Evolutionary conservation across 1,139 yeast genomes (phyloP).

Genomic region (Lodderomyces oxycetoniae): DNA sequence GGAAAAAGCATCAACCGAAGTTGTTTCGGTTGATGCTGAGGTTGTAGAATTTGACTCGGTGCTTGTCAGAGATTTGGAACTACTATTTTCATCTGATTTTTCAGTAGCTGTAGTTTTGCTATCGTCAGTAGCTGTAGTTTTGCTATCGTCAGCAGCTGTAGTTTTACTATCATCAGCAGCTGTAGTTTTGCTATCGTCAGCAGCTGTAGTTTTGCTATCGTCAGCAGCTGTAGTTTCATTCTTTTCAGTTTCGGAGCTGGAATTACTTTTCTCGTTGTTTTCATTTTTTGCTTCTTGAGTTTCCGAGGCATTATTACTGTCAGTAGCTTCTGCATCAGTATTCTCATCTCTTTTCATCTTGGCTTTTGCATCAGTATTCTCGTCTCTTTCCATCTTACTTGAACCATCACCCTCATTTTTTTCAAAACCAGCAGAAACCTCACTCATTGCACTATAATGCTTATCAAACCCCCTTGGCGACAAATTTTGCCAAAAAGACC

Average conservation of each 20-base stretch:
- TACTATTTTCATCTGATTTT: background rate
- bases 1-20: background rate
- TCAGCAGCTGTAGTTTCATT: background rate
- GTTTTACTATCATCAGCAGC: too few relatives aligned
- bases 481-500: too few relatives aligned
- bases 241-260: too few relatives aligned
- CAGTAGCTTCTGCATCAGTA: background rate
- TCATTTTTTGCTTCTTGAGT: background rate
- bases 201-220: too few relatives aligned
- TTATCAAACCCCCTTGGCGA: too few relatives aligned
- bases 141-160: too few relatives aligned
- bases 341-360: background rate
- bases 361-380: background rate
- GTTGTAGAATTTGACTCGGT: conserved; percentile 3
- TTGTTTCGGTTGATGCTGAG: conserved; percentile 3
- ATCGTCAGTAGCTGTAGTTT: background rate
- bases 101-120: background rate
- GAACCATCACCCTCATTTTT: background rate
- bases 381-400: background rate
- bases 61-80: background rate
- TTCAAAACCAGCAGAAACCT: background rate
- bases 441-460: too few relatives aligned
- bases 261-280: too few relatives aligned
- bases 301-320: too few relatives aligned
- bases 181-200: too few relatives aligned